Evolutionary conservation across 768 basidiomycete species (phyloP).

Genomic region (Sarcomyxa edulis): DNA sequence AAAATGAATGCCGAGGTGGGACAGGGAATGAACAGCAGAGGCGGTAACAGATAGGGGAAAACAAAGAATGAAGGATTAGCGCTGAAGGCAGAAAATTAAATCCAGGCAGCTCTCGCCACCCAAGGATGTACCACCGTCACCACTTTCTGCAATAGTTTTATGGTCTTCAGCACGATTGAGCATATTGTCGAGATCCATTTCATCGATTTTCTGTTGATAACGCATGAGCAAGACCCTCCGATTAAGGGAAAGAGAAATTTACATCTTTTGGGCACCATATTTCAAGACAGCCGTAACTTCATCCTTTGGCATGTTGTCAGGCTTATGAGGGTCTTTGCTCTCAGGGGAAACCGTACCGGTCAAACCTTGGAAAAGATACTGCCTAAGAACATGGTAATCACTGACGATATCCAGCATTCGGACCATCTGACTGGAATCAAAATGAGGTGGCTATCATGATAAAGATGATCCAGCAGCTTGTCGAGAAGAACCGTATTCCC

Average conservation of each 20-base stretch:
- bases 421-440: constrained; percentile 99
- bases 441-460: constrained; percentile 91
- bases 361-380: constrained; percentile 89
- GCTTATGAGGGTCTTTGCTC: constrained; percentile 67
- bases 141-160: constrained; percentile 81
- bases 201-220: constrained; percentile 82
- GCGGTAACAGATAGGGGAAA: no score
- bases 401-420: constrained; percentile 97
- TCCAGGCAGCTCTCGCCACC: constrained; percentile 96
- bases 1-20: no score
- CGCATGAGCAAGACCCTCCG: constrained; percentile 11
- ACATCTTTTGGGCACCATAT: constrained; percentile 98
- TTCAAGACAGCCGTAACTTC: constrained; percentile 97
- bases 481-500: constrained; percentile 98
- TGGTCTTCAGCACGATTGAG: constrained; percentile 95
- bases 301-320: constrained; percentile 88
- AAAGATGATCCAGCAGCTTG: constrained; percentile 87
- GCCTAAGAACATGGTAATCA: constrained; percentile 89
- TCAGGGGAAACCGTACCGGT: constrained; percentile 96
- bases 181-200: constrained; percentile 99
- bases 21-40: no score
- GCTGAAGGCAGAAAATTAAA: constrained; percentile 92
- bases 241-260: constrained; percentile 17
- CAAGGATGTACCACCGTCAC: constrained; percentile 87
- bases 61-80: no score